phyloP scores from a whole-genome alignment of 2,329 filamentous ascomycete species.

The Diatrype stigma region DNA sequence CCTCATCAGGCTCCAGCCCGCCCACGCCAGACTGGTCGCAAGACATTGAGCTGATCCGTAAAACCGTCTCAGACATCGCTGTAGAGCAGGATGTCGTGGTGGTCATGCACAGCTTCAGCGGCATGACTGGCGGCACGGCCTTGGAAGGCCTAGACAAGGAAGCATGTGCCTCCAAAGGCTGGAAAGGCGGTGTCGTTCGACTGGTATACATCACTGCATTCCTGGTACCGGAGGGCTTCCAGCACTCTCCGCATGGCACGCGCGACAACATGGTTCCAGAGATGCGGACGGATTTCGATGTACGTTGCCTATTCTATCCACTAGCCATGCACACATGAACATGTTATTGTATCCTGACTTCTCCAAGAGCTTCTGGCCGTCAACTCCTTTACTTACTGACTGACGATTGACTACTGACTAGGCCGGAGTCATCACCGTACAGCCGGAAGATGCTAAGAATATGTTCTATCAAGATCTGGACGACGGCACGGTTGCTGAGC shows the following conservation, averaged over 20 bases:
- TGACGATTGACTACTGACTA: too few species aligned
- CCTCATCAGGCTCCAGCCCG: conserved; percentile 13
- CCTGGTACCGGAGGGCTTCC: conserved; percentile 19
- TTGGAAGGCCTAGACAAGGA: conserved; percentile 19
- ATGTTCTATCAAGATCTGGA: conserved; percentile 23
- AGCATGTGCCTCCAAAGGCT: conserved; percentile 4
- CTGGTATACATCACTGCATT: conserved; percentile 20
- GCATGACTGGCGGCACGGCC: conserved; percentile 18
- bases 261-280: conserved; percentile 15
- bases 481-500: conserved; percentile 12
- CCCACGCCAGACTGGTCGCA: conserved; percentile 14
- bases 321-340: too few species aligned
- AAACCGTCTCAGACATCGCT: conserved; percentile 10
- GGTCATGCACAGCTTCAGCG: conserved; percentile 20
- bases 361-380: too few species aligned
- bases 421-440: conserved; percentile 15
- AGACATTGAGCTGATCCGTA: conserved; percentile 14
- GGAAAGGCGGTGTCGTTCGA: conserved; percentile 17
- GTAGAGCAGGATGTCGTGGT: conserved; percentile 16
- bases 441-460: conserved; percentile 15
- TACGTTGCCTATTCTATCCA: conserved; percentile 1
- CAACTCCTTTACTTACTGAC: too few species aligned
- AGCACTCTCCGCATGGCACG: conserved; percentile 15
- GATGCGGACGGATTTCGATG: conserved; percentile 17
- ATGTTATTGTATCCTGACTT: too few species aligned